phyloP scores from a whole-genome alignment of 148 eudicot genomes.

The Vaccinium vitisidaea region DNA sequence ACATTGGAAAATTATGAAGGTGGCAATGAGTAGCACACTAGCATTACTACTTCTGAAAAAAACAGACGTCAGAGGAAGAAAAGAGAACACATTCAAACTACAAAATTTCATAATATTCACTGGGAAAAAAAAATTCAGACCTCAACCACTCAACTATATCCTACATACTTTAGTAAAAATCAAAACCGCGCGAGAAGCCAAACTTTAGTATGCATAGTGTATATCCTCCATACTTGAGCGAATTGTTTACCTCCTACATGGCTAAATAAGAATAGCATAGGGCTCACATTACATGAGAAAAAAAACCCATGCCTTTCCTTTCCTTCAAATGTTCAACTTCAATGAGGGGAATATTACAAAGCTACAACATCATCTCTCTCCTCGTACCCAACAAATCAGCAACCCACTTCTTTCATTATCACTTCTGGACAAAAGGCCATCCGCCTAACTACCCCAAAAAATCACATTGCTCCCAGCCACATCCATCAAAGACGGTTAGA shows the following conservation, averaged over 20 bases:
- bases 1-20: slow-evolving; percentile 12
- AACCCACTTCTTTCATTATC: neutral
- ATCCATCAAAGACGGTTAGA: neutral
- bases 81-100: neutral
- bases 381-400: neutral
- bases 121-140: neutral
- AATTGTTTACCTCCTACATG: neutral
- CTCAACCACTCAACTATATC: neutral
- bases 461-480: neutral
- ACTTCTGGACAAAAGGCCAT: neutral
- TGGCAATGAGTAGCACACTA: neutral
- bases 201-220: neutral
- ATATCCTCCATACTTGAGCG: neutral
- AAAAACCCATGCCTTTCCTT: neutral
- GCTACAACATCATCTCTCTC: neutral
- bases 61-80: neutral
- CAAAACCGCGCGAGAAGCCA: neutral
- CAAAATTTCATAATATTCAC: neutral
- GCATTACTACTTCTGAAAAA: neutral
- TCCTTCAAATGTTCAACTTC: neutral
- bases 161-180: too few relatives aligned
- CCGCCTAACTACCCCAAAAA: neutral
- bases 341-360: neutral
- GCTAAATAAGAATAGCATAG: neutral
- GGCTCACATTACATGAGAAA: neutral